phyloP scores from a whole-genome alignment of 2,329 filamentous ascomycete genomes.

The Fusarium cyanostomum region DNA sequence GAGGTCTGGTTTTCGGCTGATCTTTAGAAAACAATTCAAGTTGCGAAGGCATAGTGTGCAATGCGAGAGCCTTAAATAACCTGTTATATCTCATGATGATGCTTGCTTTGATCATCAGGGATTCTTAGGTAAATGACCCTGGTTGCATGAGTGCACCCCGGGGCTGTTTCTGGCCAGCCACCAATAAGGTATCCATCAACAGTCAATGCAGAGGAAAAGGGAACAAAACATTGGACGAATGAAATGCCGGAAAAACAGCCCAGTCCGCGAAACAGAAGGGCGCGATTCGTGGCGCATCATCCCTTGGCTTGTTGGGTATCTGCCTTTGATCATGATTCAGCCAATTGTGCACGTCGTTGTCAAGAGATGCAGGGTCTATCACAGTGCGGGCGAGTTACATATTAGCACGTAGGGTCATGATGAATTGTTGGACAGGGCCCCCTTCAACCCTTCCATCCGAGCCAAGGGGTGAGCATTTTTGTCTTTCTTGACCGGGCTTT shows the following conservation, averaged over 20 bases:
- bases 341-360: conserved; percentile 26
- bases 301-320: conserved; percentile 39
- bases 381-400: conserved; percentile 34
- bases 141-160: conserved; percentile 9
- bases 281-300: conserved; percentile 36
- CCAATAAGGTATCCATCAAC: conserved; percentile 14
- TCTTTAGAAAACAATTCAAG: background rate
- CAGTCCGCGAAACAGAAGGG: conserved; percentile 28
- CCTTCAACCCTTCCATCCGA: conserved; percentile 38
- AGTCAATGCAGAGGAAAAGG: background rate
- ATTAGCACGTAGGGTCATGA: conserved; percentile 16
- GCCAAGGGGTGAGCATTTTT: conserved; percentile 10
- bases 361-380: conserved; percentile 18
- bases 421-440: conserved; percentile 28
- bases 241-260: conserved; percentile 6
- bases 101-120: conserved; percentile 7
- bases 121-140: conserved; percentile 13
- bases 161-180: conserved; percentile 5
- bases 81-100: conserved; percentile 16
- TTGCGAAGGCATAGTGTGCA: background rate
- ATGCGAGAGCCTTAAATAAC: background rate
- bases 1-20: no score
- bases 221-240: conserved; percentile 21
- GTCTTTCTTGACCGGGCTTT: conserved; percentile 1
- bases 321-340: conserved; percentile 25